Base-by-base conservation (phyloP, 2,329 filamentous ascomycete genomes). In the Talaromyces atroroseus region DNA sequence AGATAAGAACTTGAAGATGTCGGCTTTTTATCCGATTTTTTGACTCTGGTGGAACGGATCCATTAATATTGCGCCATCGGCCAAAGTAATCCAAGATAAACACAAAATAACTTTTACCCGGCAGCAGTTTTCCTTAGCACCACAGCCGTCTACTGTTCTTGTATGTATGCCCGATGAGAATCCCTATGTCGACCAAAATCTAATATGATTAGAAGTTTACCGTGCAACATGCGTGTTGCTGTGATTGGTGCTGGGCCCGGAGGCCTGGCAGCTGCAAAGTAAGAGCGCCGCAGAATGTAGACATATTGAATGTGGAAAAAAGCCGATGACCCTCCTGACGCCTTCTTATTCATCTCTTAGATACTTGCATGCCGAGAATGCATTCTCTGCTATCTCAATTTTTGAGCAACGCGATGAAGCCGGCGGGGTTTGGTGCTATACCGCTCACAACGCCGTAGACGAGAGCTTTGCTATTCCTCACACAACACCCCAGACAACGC, bases 391-490 rank as follows among this genome's bases (percentile, higher is more conserved):
- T 24, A 85, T 97, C 58, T 82, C 85, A 59, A 72, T 96, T 40
- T 95, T 88, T 65, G 94, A 97, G 72, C 90, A 96, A 71, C 85
- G 90, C 62, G 76, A 80, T 47, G 80, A 83, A 49, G 82, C 88
- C 5, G 92, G 91, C 57, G 92, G 94, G 2, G 83, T 94, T 10
- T 97, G 92, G 92, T 87, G 90, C 65, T 90, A 95, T 70, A 86
- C 80, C 60, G 38, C 45, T 18, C 23, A 54, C 34, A 75, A 77
- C 26, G 72, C 79, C 71, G 55, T 73, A 46, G 66, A 77, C 68
- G 60, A 80, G 63, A 62, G 75, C 67, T 20, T 66, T 49, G 52
- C 65, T 66, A 63, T 79, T 63, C 50, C 65, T 44, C 52, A 54
- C 16, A 49, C 36, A 29, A 76, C 92, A 36, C 90, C 91, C 5